phyloP scores from a whole-genome alignment of 2,329 filamentous ascomycete genomes.

The Colletotrichum shisoi region DNA sequence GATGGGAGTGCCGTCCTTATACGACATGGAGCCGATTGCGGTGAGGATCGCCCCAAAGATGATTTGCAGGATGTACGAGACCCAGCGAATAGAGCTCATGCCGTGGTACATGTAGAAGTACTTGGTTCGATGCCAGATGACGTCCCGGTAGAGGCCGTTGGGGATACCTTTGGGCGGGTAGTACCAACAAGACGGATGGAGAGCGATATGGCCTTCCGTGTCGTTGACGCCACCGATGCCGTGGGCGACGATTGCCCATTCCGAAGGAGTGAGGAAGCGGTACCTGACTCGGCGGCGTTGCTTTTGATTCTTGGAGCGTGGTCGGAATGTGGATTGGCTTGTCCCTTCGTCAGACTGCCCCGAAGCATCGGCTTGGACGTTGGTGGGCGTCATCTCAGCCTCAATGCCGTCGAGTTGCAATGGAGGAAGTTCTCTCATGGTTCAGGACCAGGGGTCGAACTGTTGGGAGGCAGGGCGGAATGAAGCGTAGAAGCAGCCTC shows the following conservation, averaged over 20 bases:
- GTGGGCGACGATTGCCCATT: conserved; percentile 59
- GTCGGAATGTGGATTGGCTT: not conserved
- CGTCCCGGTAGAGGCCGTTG: conserved; percentile 59
- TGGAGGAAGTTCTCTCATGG: conserved; percentile 32
- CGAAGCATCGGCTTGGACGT: conserved; percentile 2
- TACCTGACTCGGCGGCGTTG: conserved; percentile 41
- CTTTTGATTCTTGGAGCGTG: conserved; percentile 10
- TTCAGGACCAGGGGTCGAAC: not conserved
- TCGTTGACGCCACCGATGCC: conserved; percentile 58
- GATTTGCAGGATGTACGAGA: conserved; percentile 59
- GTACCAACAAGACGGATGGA: conserved; percentile 53
- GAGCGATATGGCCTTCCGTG: conserved; percentile 53
- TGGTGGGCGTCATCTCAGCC: conserved; percentile 14
- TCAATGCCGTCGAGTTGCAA: conserved; percentile 35
- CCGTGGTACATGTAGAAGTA: conserved; percentile 56
- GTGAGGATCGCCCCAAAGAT: conserved; percentile 59
- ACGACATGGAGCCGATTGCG: conserved; percentile 56
- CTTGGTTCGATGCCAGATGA: conserved; percentile 55
- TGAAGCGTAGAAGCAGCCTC: not conserved
- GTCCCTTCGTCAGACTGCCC: not conserved
- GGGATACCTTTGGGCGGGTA: conserved; percentile 60
- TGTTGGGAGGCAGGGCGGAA: not conserved
- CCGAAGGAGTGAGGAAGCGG: conserved; percentile 54
- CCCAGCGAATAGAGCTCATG: conserved; percentile 55
- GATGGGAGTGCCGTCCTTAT: conserved; percentile 52